Evolutionary conservation across 306 rosid species (phyloP), one percentile per base, ranked within the genome.

Genomic region (Hylodesmum podocarpum): DNA sequence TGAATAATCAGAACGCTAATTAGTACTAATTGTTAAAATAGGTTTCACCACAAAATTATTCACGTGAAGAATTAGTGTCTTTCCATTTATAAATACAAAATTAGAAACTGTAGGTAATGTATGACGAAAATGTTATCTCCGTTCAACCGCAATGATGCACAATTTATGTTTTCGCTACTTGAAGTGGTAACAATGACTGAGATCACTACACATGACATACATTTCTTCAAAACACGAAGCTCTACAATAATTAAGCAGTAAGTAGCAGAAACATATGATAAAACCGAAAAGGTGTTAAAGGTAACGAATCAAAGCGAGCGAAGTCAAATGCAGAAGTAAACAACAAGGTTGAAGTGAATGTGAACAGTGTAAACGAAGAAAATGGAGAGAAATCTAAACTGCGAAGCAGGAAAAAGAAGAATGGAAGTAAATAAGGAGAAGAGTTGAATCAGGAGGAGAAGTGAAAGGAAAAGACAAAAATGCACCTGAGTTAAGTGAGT

Each of bases 401-500:
- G 3, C 1, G 6, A 41, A 29, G 22, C 40, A 0, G 24, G 11
- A 63, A 40, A 6, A 11, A 7, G 25, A 55, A 54, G 5, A 57
- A 27, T 34, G 10, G 0, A 18, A 16, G 9, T 1, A 21, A 36
- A n/a, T 33, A 25, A 36, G 4, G 36, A 27, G 63, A 28, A 7
- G 0, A 79, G 66, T 37, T 49, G 73, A 82, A 77, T 77, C 66
- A 65, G 50, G 47, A n/a, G n/a, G 12, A 67, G 55, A 73, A 40
- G 5, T n/a, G 2, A 33, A 59, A 28, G 33, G 67, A 49, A n/a
- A 11, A 69, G 8, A 19, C 6, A 15, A 24, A 24, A 74, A 69
- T 63, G 83, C 68, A 81, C 83, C 85, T 68, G 72, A 43, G 78
- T 27, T 64, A 61, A 58, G 54, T 33, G 79, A 62, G 78, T 79